Evolutionary conservation across 441 rosid species (phyloP).

Genomic region (Hura crepitans): DNA sequence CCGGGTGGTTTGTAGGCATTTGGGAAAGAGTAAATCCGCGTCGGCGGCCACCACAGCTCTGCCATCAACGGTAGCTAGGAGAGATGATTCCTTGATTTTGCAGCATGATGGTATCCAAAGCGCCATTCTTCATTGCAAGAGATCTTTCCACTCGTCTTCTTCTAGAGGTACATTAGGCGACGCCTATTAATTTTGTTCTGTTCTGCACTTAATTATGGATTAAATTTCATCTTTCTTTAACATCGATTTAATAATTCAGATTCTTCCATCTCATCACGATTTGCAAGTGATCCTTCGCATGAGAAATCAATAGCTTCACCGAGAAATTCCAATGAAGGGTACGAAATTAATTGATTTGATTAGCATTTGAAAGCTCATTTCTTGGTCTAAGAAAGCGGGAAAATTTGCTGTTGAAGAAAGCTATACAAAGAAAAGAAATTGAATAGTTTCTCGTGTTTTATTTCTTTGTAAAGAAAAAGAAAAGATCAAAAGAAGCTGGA

Average conservation of each 20-base stretch:
- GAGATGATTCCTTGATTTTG: conserved; percentile 82
- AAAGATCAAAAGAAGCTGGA: neutral
- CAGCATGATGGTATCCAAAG: conserved; percentile 86
- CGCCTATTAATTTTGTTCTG: neutral
- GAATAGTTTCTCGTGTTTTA: neutral
- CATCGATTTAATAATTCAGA: conserved; percentile 25
- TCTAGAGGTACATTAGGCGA: conserved; percentile 46
- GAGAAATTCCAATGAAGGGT: conserved; percentile 32
- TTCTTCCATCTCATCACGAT: conserved; percentile 42
- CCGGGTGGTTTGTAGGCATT: conserved; percentile 55
- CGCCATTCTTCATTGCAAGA: conserved; percentile 92
- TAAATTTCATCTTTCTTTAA: neutral
- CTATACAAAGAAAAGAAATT: conserved; percentile 19
- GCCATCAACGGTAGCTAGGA: conserved; percentile 37
- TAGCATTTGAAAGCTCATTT: neutral
- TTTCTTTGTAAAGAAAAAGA: conserved; percentile 17
- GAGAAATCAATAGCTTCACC: conserved; percentile 35
- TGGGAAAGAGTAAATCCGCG: conserved; percentile 68
- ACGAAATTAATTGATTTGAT: conserved; percentile 8
- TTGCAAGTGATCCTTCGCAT: conserved; percentile 40
- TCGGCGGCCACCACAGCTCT: conserved; percentile 23
- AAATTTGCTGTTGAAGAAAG: conserved; percentile 14
- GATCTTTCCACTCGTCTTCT: conserved; percentile 67
- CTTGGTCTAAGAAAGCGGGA: conserved; percentile 8
- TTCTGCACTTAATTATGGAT: neutral